These are phyloP conservation scores for Neonectria faginata DNA, from an alignment of 2,329 filamentous ascomycete species.

Conservation along the genomic window DNA sequence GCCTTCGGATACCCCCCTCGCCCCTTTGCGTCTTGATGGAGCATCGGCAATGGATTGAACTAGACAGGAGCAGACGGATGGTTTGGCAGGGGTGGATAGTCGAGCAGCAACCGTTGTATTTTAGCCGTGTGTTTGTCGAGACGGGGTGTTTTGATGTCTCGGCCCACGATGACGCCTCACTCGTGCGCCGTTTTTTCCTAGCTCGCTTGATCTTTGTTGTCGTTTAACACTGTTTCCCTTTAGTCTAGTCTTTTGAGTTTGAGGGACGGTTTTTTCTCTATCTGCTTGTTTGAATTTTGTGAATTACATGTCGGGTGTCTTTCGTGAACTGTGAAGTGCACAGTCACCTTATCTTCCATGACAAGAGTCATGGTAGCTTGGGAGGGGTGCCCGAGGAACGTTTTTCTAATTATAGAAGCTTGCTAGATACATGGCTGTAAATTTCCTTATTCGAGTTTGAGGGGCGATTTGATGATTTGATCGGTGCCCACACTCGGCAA, in stretches of 20 bases:
- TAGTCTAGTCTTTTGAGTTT: constrained; percentile 38
- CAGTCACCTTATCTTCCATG: background rate
- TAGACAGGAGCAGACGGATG: constrained; percentile 51
- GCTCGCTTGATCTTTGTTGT: constrained; percentile 54
- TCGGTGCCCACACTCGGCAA: background rate
- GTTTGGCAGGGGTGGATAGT: constrained; percentile 42
- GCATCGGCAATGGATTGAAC: constrained; percentile 48
- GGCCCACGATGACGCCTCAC: constrained; percentile 46
- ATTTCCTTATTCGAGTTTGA: background rate
- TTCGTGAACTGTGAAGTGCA: background rate
- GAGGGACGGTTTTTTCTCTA: constrained; percentile 28
- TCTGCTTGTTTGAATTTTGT: background rate
- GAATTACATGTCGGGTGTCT: background rate
- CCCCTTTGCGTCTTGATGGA: constrained; percentile 47
- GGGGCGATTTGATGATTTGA: background rate
- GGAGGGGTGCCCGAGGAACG: background rate
- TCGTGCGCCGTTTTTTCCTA: constrained; percentile 54
- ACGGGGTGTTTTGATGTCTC: constrained; percentile 50
- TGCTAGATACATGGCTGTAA: background rate
- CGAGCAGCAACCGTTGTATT: constrained; percentile 55
- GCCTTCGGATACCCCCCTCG: constrained; percentile 46
- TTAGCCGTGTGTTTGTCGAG: constrained; percentile 52
- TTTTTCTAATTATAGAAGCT: background rate
- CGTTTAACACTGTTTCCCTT: constrained; percentile 43
- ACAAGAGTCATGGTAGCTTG: background rate